These are phyloP conservation scores for Skeletonema menzelii DNA, from an alignment of 108 stramenopile species.

Conservation along the genomic window DNA sequence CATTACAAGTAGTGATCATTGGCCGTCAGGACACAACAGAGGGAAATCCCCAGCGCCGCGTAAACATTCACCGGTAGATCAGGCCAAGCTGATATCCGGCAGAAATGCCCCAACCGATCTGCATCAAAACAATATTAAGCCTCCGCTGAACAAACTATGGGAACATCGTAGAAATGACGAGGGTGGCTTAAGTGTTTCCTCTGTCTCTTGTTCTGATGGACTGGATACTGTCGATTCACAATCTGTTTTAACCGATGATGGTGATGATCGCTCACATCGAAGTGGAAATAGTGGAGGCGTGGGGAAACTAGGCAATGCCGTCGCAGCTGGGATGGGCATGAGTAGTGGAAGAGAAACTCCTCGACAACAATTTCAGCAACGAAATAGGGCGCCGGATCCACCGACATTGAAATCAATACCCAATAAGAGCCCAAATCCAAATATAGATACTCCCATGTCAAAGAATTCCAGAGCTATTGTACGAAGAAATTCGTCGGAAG, in stretches of 20 bases:
- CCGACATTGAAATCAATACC: neutral
- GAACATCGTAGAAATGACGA: neutral
- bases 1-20: neutral
- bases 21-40: neutral
- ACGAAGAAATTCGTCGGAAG: neutral
- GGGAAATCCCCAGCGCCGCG: slow-evolving; percentile 9
- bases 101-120: neutral
- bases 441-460: neutral
- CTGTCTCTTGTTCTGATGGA: neutral
- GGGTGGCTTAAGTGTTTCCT: neutral
- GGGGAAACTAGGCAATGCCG: slow-evolving; percentile 9
- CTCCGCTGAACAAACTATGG: neutral
- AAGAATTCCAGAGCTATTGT: neutral
- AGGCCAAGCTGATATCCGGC: slow-evolving; percentile 7
- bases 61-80: slow-evolving; percentile 17
- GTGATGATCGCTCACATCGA: slow-evolving; percentile 6
- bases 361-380: neutral
- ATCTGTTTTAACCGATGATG: neutral
- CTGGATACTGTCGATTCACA: neutral
- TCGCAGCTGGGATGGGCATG: slow-evolving; percentile 33
- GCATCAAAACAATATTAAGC: neutral
- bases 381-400: neutral
- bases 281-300: slow-evolving; percentile 10
- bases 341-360: slow-evolving; percentile 7
- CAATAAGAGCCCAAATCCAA: neutral